phyloP scores from a whole-genome alignment of 805 yeast genomes.

The Cyberlindnera bimundalis region DNA sequence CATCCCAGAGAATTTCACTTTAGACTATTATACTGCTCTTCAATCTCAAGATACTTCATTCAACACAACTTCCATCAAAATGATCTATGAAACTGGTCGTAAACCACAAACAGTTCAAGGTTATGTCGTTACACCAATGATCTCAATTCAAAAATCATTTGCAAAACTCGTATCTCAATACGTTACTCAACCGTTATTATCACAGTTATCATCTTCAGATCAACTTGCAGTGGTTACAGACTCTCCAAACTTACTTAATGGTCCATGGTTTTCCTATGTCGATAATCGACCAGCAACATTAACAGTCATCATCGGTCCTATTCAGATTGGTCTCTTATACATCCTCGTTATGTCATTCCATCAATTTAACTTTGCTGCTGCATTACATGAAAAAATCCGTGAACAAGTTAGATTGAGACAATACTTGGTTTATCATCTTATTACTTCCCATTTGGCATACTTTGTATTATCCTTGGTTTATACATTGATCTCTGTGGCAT shows the following conservation, averaged over 20 bases:
- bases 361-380: slow-evolving; percentile 55
- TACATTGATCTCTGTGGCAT: slow-evolving; percentile 55
- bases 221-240: slow-evolving; percentile 17
- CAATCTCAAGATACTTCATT: slow-evolving; percentile 10
- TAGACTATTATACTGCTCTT: slow-evolving; percentile 21
- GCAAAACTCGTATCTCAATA: slow-evolving; percentile 21
- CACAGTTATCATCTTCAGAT: slow-evolving; percentile 14
- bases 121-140: slow-evolving; percentile 40
- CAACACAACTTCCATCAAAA: slow-evolving; percentile 26
- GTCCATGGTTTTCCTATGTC: slow-evolving; percentile 18
- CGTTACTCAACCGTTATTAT: slow-evolving; percentile 10
- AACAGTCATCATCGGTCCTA: slow-evolving; percentile 51
- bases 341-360: slow-evolving; percentile 65
- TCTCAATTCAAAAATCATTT: slow-evolving; percentile 14
- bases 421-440: slow-evolving; percentile 46
- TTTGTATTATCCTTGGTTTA: slow-evolving; percentile 51
- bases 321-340: slow-evolving; percentile 66
- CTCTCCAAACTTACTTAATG: slow-evolving; percentile 26
- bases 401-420: slow-evolving; percentile 25
- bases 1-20: slow-evolving; percentile 44
- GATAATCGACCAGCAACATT: slow-evolving; percentile 45
- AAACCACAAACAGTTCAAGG: slow-evolving; percentile 44
- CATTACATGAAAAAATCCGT: slow-evolving; percentile 37
- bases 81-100: slow-evolving; percentile 57
- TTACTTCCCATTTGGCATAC: slow-evolving; percentile 33